phyloP scores from a whole-genome alignment of 768 basidiomycete species.

The Pisolithus marmoratus region DNA sequence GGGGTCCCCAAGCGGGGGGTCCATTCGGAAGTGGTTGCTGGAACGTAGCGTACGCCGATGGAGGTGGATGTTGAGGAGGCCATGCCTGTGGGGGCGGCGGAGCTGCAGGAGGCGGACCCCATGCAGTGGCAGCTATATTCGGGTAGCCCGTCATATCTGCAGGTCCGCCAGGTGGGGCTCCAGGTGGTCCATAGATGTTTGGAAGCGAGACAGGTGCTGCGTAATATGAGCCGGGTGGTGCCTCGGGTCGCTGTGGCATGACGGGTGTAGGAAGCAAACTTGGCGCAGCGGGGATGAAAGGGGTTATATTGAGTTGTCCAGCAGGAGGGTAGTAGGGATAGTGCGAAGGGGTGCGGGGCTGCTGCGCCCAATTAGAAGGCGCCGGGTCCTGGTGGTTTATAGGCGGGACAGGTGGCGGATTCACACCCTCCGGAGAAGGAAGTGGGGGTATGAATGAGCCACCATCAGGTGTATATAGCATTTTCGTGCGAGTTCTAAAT shows the following conservation, averaged over 20 bases:
- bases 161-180: conserved; percentile 6
- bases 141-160: conserved; percentile 31
- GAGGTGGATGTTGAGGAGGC: conserved; percentile 11
- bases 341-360: conserved; percentile 27
- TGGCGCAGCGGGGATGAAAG: conserved; percentile 33
- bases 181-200: conserved; percentile 11
- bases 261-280: conserved; percentile 21
- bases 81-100: conserved; percentile 15
- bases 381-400: conserved; percentile 17
- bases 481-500: conserved; percentile 9
- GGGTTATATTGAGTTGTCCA: conserved; percentile 33
- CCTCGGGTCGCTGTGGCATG: conserved; percentile 12
- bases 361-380: conserved; percentile 30
- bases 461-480: conserved; percentile 25
- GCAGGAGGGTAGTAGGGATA: conserved; percentile 35
- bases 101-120: conserved; percentile 17
- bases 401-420: conserved; percentile 32
- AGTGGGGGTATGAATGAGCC: conserved; percentile 35
- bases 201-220: conserved; percentile 27
- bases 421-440: conserved; percentile 29
- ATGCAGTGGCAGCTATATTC: conserved; percentile 19
- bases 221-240: conserved; percentile 29
- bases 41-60: conserved; percentile 24
- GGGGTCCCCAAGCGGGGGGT: conserved; percentile 13
- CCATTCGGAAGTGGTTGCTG: conserved; percentile 28